Evolutionary conservation across 1,139 yeast species (phyloP).

Genomic region (Magnusiomyces fungicola): DNA sequence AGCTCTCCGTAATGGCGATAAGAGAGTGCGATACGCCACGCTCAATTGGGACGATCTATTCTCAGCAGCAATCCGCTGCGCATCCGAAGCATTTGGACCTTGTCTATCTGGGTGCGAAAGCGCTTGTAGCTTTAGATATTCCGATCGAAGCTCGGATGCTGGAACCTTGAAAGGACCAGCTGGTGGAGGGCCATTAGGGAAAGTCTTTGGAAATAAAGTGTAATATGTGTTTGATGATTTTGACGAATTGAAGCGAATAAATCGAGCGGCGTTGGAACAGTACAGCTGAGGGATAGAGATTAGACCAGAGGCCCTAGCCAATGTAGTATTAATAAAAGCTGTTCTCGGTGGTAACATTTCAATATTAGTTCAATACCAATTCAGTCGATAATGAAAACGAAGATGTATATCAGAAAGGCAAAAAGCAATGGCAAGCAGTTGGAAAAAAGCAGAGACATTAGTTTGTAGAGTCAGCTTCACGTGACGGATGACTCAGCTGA

Average conservation of each 20-base stretch:
- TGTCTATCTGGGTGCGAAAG: slow-evolving; percentile 71
- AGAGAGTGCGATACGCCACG: slow-evolving; percentile 64
- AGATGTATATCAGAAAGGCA: no score
- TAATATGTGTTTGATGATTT: slow-evolving; percentile 32
- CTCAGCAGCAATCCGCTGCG: slow-evolving; percentile 22
- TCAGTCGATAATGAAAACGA: no score
- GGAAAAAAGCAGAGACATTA: no score
- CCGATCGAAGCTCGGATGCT: slow-evolving; percentile 47
- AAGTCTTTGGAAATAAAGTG: slow-evolving; percentile 64
- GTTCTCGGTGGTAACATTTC: no score
- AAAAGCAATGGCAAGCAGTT: no score
- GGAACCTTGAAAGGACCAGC: slow-evolving; percentile 47
- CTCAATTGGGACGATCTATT: slow-evolving; percentile 51
- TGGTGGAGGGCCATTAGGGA: slow-evolving; percentile 66
- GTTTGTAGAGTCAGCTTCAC: no score
- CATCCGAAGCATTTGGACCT: slow-evolving; percentile 17
- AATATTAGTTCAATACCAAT: no score
- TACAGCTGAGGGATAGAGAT: no score
- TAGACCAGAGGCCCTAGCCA: no score
- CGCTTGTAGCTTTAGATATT: slow-evolving; percentile 66
- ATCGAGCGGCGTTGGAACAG: neutral
- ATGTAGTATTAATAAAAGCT: no score
- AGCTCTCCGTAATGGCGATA: slow-evolving; percentile 64
- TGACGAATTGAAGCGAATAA: neutral
- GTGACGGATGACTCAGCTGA: no score